Evolutionary conservation across 352 stramenopile genomes (phyloP).

Genomic region (Plasmopara muralis): DNA sequence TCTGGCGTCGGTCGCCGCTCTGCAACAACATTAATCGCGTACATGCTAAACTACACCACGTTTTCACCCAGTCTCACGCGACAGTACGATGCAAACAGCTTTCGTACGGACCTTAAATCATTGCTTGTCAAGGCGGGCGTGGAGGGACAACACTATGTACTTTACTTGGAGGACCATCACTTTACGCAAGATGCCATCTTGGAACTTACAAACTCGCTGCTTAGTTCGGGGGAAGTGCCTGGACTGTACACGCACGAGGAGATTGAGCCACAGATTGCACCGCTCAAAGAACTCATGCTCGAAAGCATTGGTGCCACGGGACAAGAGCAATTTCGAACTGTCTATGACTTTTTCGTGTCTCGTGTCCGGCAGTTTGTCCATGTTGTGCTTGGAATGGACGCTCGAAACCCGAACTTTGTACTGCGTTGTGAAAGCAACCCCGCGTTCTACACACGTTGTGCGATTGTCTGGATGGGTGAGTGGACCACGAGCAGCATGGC

Average conservation of each 20-base stretch:
- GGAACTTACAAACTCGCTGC: slow-evolving; percentile 89
- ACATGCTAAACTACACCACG: slow-evolving; percentile 87
- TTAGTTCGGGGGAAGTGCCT: slow-evolving; percentile 89
- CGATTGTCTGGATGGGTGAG: slow-evolving; percentile 91
- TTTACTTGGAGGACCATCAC: slow-evolving; percentile 93
- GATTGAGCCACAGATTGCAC: slow-evolving; percentile 86
- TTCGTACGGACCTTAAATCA: slow-evolving; percentile 86
- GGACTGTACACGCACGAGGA: slow-evolving; percentile 92
- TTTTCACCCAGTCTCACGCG: slow-evolving; percentile 77
- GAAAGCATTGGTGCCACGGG: slow-evolving; percentile 53
- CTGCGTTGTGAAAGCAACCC: slow-evolving; percentile 91
- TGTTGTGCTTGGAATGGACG: slow-evolving; percentile 76
- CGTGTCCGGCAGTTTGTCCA: slow-evolving; percentile 87
- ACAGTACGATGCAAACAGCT: slow-evolving; percentile 63
- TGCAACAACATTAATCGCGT: slow-evolving; percentile 72
- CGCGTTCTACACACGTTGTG: slow-evolving; percentile 88
- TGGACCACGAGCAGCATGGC: slow-evolving; percentile 78
- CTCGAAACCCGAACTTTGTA: slow-evolving; percentile 64
- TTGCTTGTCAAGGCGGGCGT: slow-evolving; percentile 81
- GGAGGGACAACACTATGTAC: slow-evolving; percentile 76
- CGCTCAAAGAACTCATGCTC: slow-evolving; percentile 88
- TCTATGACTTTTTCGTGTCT: slow-evolving; percentile 92
- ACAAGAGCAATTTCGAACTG: slow-evolving; percentile 62
- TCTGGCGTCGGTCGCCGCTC: slow-evolving; percentile 85
- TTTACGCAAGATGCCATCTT: slow-evolving; percentile 86